Evolutionary conservation across 2,329 filamentous ascomycete genomes (phyloP).

Genomic region (Chaetomium globosum): DNA sequence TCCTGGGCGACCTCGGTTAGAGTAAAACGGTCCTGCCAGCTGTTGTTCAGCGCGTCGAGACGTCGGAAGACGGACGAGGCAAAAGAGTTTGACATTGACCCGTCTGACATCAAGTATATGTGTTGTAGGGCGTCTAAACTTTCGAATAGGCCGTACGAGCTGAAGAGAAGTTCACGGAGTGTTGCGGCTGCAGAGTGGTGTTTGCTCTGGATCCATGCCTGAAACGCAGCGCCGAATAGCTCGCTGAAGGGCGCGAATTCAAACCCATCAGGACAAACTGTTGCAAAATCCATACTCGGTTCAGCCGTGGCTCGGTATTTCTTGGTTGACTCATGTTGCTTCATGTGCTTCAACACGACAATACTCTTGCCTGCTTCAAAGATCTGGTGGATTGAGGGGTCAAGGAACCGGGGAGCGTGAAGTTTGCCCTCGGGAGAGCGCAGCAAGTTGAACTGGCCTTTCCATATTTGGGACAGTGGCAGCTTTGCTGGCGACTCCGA

Average conservation of each 20-base stretch:
- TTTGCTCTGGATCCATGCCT: constrained; percentile 75
- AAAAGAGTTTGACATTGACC: constrained; percentile 66
- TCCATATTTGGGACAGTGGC: constrained; percentile 71
- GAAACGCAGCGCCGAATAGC: constrained; percentile 71
- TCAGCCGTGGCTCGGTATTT: constrained; percentile 40
- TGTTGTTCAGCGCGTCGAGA: constrained; percentile 61
- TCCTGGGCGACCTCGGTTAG: constrained; percentile 77
- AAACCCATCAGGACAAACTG: constrained; percentile 53
- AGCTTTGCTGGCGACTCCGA: constrained; percentile 58
- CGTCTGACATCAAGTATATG: constrained; percentile 78
- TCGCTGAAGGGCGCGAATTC: constrained; percentile 71
- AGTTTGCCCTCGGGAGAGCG: constrained; percentile 61
- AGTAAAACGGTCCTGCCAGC: constrained; percentile 80
- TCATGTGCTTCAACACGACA: constrained; percentile 75
- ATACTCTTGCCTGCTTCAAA: constrained; percentile 89
- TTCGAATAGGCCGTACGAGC: constrained; percentile 66
- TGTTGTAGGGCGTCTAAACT: constrained; percentile 68
- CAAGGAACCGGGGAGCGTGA: constrained; percentile 74
- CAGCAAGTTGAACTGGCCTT: constrained; percentile 70
- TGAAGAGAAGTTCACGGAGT: constrained; percentile 67
- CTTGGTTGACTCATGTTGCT: constrained; percentile 50
- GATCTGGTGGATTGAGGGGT: constrained; percentile 68
- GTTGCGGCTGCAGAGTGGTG: constrained; percentile 69
- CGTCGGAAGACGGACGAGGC: constrained; percentile 72
- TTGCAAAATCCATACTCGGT: constrained; percentile 58